These are phyloP conservation scores for Bruguiera sexangula DNA, from an alignment of 345 rosid genomes.

Conservation along the genomic window DNA sequence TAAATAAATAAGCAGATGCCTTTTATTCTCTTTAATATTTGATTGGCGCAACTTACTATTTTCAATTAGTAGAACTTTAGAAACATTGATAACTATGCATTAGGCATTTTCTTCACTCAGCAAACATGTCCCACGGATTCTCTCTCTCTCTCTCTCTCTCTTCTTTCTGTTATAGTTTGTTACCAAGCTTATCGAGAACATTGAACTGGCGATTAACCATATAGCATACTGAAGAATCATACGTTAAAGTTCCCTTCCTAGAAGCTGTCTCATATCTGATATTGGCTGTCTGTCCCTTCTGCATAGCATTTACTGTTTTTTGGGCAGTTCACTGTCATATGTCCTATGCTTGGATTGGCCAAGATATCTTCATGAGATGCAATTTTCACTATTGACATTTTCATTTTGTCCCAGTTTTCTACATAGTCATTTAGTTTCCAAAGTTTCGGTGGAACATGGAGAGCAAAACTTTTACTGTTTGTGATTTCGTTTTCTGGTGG, in stretches of 20 bases:
- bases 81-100: too few relatives aligned
- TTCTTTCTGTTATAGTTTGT: background rate
- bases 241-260: constrained; percentile 67
- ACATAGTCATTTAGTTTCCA: background rate
- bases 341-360: constrained; percentile 93
- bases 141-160: background rate
- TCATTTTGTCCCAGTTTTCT: constrained; percentile 1
- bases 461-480: too few relatives aligned
- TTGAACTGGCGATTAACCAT: constrained; percentile 41
- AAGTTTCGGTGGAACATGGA: background rate
- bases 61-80: too few relatives aligned
- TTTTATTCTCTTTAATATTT: too few relatives aligned
- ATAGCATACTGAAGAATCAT: constrained; percentile 75
- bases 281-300: constrained; percentile 81
- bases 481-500: too few relatives aligned
- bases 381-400: constrained; percentile 4
- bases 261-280: constrained; percentile 89
- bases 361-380: constrained; percentile 91
- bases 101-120: too few relatives aligned
- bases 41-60: too few relatives aligned
- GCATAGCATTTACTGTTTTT: constrained; percentile 81
- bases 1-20: too few relatives aligned
- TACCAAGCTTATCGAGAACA: background rate
- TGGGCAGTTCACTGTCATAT: constrained; percentile 70
- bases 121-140: too few relatives aligned